These are phyloP conservation scores for Raphanus sativus DNA, from an alignment of 345 rosid species.

Conservation along the genomic window DNA sequence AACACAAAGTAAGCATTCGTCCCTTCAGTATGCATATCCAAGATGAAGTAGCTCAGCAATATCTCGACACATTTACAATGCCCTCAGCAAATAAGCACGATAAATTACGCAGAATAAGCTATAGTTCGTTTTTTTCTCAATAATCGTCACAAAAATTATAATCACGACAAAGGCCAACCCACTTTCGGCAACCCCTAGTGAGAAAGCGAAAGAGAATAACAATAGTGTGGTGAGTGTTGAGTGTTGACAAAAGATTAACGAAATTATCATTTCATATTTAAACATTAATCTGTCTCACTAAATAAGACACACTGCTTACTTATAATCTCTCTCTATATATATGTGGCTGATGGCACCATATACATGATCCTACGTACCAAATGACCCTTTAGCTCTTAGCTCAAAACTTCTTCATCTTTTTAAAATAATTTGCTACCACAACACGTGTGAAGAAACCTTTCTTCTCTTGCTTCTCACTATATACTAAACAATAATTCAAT, in stretches of 20 bases:
- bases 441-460: constrained; percentile 33
- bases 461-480: not conserved
- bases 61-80: no score
- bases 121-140: not conserved
- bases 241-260: not conserved
- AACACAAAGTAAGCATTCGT: no score
- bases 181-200: no score
- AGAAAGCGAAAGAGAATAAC: not conserved
- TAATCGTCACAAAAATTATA: not conserved
- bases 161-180: no score
- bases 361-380: constrained; percentile 25
- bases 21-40: no score
- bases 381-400: constrained; percentile 3
- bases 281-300: constrained; percentile 7
- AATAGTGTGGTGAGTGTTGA: not conserved
- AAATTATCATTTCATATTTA: constrained; percentile 13
- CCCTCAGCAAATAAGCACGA: not conserved
- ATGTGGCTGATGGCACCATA: constrained; percentile 38
- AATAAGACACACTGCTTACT: not conserved
- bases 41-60: no score
- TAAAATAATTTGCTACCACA: constrained; percentile 2
- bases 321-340: not conserved
- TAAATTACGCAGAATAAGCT: not conserved
- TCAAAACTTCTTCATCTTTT: constrained; percentile 20
- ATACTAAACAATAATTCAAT: not conserved